A percentile compares a stretch with the other conserved stretches of the same genome.
These are phyloP conservation scores for Trichophyton schoenleinii DNA, from an alignment of 2,329 filamentous ascomycete species.

Conservation along the genomic window DNA sequence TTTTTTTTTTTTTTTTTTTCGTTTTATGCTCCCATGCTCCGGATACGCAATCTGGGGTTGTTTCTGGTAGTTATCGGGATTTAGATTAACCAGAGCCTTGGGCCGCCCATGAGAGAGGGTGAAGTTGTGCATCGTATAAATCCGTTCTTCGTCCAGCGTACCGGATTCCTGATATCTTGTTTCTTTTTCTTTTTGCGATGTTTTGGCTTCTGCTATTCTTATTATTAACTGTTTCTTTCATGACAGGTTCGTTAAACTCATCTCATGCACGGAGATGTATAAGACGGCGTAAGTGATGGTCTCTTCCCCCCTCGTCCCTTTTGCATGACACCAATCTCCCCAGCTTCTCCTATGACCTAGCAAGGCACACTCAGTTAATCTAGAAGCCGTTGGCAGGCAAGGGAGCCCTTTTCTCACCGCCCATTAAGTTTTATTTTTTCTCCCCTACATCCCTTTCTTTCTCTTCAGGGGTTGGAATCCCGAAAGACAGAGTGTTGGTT, in stretches of 20 bases:
- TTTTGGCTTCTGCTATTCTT: not conserved
- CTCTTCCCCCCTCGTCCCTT: not conserved
- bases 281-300: not conserved
- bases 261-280: not conserved
- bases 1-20: too few relatives aligned
- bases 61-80: not conserved
- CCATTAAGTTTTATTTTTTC: not conserved
- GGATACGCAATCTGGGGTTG: constrained; percentile 1
- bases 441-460: not conserved
- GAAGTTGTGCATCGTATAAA: not conserved
- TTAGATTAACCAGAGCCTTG: constrained; percentile 3
- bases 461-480: not conserved
- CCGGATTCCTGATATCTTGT: not conserved
- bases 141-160: not conserved
- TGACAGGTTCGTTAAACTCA: not conserved
- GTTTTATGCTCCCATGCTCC: not conserved
- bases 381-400: not conserved
- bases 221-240: too few relatives aligned
- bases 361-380: not conserved
- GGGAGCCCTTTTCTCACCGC: not conserved
- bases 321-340: not conserved
- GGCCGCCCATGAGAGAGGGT: not conserved
- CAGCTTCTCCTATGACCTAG: not conserved
- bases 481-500: not conserved
- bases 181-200: not conserved